Base-by-base conservation (phyloP, 1,284 basidiomycete genomes). In the Serendipita sp. region DNA sequence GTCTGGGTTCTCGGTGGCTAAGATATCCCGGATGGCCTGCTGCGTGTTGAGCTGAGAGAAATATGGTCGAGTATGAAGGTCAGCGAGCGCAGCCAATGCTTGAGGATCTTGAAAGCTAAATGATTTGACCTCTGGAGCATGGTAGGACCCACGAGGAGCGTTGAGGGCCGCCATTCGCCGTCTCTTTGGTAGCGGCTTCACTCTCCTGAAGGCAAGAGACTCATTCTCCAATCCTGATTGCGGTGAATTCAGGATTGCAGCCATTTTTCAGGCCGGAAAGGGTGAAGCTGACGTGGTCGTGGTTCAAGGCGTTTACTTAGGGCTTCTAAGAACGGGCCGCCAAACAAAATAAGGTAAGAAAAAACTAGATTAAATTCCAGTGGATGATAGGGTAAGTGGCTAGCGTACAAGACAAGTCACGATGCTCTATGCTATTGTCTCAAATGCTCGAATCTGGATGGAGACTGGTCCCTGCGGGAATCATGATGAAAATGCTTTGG, bases 131-230 rank as follows among this genome's bases (percentile, higher is more conserved):
- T 58, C 53, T 26, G 12, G 15, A 5, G 17, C 22, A 58, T 30
- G 10, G n/a, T 58, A 58, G 53, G 15, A 17, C 22, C 15, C 32
- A 10, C 53, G 38, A 32, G n/a, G n/a, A 17, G 41, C 17, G 8
- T 29, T 38, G 30, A 34, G 44, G n/a, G 22, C 69, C 17, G 74
- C 72, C 32, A 78, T 82, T 64, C 84, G 80, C 65, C 84, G 77
- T 67, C 87, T 81, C 73, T 87, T 87, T 43, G 87, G 87, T 58
- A 89, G 77, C 29, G 87, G 87, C 70, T 87, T 68, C 50, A 71
- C 67, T 64, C 87, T 66, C 66, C 86, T 76, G 65, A 83, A 74
- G 35, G 79, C 71, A 45, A 81, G 79, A 68, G 82, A 79, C 68
- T 85, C 53, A 32, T 58, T 58, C 22, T 58, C 22, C n/a, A 35